Conservation (phyloP, 2,329 filamentous ascomycete species). For the Apiospora arundinis region DNA sequence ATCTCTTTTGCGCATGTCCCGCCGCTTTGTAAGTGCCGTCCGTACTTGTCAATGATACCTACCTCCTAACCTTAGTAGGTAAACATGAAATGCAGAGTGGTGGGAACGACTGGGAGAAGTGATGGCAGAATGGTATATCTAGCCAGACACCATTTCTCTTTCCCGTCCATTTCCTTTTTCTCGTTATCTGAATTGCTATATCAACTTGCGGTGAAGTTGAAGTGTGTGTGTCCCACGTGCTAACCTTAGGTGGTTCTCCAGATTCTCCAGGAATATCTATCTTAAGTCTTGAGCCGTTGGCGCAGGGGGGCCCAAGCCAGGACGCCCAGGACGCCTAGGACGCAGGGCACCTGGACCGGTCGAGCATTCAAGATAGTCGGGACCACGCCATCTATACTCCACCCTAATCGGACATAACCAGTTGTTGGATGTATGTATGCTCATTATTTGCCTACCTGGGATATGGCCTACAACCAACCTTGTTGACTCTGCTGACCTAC, state of each 20-base stretch:
- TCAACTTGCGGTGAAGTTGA: conserved; percentile 3
- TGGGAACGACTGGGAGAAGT: neutral
- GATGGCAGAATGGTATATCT: neutral
- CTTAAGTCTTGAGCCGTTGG: conserved; percentile 11
- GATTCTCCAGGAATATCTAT: neutral
- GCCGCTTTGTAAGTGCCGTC: conserved; percentile 6
- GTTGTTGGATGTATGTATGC: conserved; percentile 10
- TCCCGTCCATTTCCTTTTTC: neutral
- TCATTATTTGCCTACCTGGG: neutral
- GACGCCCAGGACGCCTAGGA: neutral
- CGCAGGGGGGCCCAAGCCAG: conserved; percentile 1
- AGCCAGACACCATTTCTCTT: neutral
- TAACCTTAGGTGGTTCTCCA: neutral
- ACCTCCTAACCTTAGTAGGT: too few relatives aligned
- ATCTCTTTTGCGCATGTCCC: neutral
- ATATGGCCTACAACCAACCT: neutral
- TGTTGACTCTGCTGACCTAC: conserved; percentile 10
- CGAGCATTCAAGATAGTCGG: conserved; percentile 4
- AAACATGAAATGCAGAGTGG: neutral
- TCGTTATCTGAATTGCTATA: neutral
- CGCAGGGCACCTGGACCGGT: neutral
- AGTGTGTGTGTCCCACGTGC: neutral
- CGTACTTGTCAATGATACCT: conserved; percentile 2
- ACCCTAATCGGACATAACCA: conserved; percentile 4
- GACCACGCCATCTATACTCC: neutral